Percentiles rank a stretch among this genome's conserved stretches.
Conservation (phyloP, 139 green algal species). For the Chlamydomonas sp. region DNA sequence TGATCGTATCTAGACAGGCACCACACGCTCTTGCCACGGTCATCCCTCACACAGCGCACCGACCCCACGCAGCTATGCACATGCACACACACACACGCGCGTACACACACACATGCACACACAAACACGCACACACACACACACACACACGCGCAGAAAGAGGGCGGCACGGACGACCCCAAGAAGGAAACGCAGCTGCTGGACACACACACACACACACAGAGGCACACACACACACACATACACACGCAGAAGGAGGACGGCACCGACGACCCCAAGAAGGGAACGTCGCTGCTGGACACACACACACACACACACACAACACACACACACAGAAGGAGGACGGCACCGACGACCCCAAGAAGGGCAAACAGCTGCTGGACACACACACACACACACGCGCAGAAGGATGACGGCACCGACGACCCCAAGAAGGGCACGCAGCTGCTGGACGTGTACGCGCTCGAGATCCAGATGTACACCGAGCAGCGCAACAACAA, state of each 20-base stretch:
- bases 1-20: no score
- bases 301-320: constrained; percentile 81
- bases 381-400: constrained; percentile 98
- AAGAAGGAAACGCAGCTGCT: constrained; percentile 98
- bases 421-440: constrained; percentile 96
- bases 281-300: constrained; percentile 96
- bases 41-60: background rate
- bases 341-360: constrained; percentile 19
- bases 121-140: constrained; percentile 66
- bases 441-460: constrained; percentile 96
- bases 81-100: constrained; percentile 69
- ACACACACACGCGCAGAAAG: no score
- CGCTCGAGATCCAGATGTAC: constrained; percentile 95
- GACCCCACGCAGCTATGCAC: constrained; percentile 91
- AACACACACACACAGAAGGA: constrained; percentile 32
- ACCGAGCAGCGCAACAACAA: constrained; percentile 72
- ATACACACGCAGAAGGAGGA: background rate
- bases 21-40: no score
- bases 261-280: constrained; percentile 45
- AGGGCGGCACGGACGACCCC: constrained; percentile 84
- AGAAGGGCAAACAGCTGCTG: constrained; percentile 96
- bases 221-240: background rate
- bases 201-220: constrained; percentile 86
- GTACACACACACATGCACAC: constrained; percentile 29
- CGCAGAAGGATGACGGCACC: constrained; percentile 73